These are phyloP conservation scores for Cyclanthera cordifolia DNA, from an alignment of 306 rosid species.

Conservation along the genomic window DNA sequence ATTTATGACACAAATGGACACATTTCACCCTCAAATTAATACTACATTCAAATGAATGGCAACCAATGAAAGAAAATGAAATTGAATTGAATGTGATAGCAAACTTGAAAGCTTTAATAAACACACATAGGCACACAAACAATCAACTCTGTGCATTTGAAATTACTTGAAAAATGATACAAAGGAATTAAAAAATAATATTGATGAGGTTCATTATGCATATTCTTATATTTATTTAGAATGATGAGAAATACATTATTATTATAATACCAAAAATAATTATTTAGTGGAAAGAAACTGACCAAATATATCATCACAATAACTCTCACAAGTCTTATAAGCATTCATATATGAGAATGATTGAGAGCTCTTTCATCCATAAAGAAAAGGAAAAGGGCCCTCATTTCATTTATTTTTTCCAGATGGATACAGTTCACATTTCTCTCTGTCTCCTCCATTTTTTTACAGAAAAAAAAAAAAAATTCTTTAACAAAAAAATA, in stretches of 20 bases:
- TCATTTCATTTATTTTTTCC: conserved; percentile 31
- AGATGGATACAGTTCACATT: conserved; percentile 32
- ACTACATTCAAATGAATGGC: background rate
- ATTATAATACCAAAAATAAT: background rate
- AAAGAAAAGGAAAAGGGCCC: conserved; percentile 20
- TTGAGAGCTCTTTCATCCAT: conserved; percentile 10
- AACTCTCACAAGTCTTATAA: background rate
- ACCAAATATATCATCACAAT: background rate
- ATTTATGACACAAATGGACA: background rate
- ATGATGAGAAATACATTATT: background rate
- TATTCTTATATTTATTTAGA: background rate
- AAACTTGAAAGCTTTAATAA: background rate
- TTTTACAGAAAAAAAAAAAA: no score
- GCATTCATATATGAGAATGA: conserved; percentile 9
- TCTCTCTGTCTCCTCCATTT: conserved; percentile 4
- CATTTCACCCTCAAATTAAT: background rate
- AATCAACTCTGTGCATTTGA: background rate
- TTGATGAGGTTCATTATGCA: background rate
- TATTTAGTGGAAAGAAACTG: background rate
- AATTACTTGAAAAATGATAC: background rate
- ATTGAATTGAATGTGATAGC: background rate
- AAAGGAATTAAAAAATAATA: background rate
- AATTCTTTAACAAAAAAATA: no score
- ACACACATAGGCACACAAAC: background rate
- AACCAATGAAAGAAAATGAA: background rate